Evolutionary conservation across 1,284 basidiomycete species (phyloP).

Genomic region (Porogramme epimiltina): DNA sequence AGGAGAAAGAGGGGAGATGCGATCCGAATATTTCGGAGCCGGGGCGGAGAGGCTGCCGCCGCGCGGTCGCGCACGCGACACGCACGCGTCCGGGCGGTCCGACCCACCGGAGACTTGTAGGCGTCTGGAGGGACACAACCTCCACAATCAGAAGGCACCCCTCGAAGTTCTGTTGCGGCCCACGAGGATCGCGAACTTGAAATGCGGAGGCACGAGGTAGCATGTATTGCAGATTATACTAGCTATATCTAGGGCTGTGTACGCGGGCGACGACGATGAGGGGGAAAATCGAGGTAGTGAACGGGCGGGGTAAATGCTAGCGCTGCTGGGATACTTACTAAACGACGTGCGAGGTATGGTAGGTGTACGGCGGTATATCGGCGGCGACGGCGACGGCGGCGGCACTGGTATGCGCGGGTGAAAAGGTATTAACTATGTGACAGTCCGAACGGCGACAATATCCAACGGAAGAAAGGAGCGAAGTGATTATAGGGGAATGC

Average conservation of each 20-base stretch:
- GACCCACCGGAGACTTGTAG: too few species aligned
- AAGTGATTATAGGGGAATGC: constrained; percentile 20
- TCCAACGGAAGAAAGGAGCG: constrained; percentile 22
- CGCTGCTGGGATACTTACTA: constrained; percentile 18
- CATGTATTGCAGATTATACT: constrained; percentile 21
- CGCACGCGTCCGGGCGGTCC: too few species aligned
- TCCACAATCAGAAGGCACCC: too few species aligned
- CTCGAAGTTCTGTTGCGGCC: too few species aligned
- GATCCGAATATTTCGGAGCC: too few species aligned
- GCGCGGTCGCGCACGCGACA: too few species aligned
- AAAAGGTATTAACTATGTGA: constrained; percentile 9
- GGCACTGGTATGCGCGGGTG: background rate
- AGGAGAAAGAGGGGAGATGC: too few species aligned
- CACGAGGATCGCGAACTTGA: too few species aligned
- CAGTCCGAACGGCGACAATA: constrained; percentile 21
- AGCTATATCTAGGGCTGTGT: constrained; percentile 14
- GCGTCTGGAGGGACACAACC: too few species aligned
- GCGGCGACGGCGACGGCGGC: background rate
- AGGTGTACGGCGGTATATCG: constrained; percentile 8
- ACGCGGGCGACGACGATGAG: constrained; percentile 8
- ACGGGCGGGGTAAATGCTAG: constrained; percentile 10
- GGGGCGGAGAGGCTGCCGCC: too few species aligned
- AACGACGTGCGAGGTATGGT: constrained; percentile 25
- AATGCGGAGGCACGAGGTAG: too few species aligned
- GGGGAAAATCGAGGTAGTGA: constrained; percentile 3